Evolutionary conservation across 2,329 filamentous ascomycete species (phyloP).

Genomic region (Iodosphaeria phyllophila): DNA sequence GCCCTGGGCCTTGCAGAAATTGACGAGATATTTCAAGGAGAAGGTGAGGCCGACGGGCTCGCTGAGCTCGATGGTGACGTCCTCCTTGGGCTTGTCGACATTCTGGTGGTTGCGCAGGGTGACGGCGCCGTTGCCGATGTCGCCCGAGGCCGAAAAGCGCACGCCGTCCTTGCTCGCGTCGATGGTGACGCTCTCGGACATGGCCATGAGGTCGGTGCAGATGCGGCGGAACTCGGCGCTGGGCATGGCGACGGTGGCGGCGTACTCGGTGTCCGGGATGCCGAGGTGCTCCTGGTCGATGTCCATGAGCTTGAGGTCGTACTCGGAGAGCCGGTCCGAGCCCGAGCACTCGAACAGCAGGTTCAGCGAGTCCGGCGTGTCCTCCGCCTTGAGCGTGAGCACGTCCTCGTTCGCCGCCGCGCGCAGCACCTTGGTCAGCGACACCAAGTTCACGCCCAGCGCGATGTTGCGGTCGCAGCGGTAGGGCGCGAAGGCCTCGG

Average conservation of each 20-base stretch:
- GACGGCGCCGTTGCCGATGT: constrained; percentile 90
- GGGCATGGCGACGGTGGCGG: constrained; percentile 79
- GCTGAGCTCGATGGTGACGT: constrained; percentile 75
- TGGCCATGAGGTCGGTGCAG: constrained; percentile 73
- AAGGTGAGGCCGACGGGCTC: constrained; percentile 93
- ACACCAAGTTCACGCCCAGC: constrained; percentile 90
- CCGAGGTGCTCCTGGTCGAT: constrained; percentile 99
- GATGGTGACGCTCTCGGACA: constrained; percentile 87
- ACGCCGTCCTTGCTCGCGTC: constrained; percentile 94
- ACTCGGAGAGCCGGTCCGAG: constrained; percentile 88
- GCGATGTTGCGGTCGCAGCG: constrained; percentile 98
- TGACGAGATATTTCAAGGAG: constrained; percentile 97
- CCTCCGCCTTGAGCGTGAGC: constrained; percentile 89
- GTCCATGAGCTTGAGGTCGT: constrained; percentile 99
- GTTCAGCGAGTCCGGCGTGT: constrained; percentile 89
- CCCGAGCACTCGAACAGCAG: constrained; percentile 82
- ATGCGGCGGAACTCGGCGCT: constrained; percentile 84
- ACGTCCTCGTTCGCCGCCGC: constrained; percentile 89
- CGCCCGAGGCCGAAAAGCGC: constrained; percentile 83
- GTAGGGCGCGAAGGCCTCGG: constrained; percentile 85
- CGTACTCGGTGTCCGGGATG: constrained; percentile 97
- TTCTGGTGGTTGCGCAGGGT: constrained; percentile 78
- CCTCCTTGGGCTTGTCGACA: constrained; percentile 72
- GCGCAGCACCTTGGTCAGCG: constrained; percentile 91
- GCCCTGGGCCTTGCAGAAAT: constrained; percentile 96